Evolutionary conservation across 148 eudicot genomes (phyloP).

Genomic region (Amaranthus cruentus): DNA sequence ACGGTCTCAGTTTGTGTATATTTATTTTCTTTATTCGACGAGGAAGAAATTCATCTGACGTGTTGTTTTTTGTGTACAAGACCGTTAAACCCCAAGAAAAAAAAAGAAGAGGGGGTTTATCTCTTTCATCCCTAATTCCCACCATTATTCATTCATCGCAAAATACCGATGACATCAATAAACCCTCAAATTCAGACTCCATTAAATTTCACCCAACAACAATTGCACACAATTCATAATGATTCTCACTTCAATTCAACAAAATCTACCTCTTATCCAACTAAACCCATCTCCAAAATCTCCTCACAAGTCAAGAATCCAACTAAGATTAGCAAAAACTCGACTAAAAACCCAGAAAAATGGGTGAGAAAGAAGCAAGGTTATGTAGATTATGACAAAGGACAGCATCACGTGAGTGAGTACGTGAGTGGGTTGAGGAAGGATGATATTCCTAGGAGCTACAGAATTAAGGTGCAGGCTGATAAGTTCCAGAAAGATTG

Average conservation of each 20-base stretch:
- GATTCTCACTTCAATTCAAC: slow-evolving; percentile 3
- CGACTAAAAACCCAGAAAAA: slow-evolving; percentile 32
- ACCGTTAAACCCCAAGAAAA: not conserved
- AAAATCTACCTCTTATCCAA: slow-evolving; percentile 12
- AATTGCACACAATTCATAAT: slow-evolving; percentile 11
- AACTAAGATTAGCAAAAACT: slow-evolving; percentile 23
- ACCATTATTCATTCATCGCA: not conserved
- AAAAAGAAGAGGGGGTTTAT: not conserved
- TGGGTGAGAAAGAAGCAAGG: slow-evolving; percentile 60
- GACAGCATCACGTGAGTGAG: slow-evolving; percentile 41
- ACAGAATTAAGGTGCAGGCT: slow-evolving; percentile 46
- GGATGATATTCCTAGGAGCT: slow-evolving; percentile 49
- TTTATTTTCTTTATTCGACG: too few relatives aligned
- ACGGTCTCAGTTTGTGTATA: too few relatives aligned
- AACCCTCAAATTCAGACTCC: slow-evolving; percentile 21
- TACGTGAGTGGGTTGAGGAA: slow-evolving; percentile 61
- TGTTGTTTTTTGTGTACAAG: too few relatives aligned
- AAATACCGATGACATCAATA: slow-evolving; percentile 16
- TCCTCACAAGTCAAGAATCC: slow-evolving; percentile 7
- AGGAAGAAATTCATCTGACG: too few relatives aligned
- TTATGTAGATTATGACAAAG: slow-evolving; percentile 61
- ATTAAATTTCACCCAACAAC: slow-evolving; percentile 12
- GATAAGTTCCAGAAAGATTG: slow-evolving; percentile 90
- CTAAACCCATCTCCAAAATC: slow-evolving; percentile 16
- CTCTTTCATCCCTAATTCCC: not conserved